These are phyloP conservation scores for Ramularia collo-cygni DNA, from an alignment of 2,329 filamentous ascomycete species.

Conservation along the genomic window DNA sequence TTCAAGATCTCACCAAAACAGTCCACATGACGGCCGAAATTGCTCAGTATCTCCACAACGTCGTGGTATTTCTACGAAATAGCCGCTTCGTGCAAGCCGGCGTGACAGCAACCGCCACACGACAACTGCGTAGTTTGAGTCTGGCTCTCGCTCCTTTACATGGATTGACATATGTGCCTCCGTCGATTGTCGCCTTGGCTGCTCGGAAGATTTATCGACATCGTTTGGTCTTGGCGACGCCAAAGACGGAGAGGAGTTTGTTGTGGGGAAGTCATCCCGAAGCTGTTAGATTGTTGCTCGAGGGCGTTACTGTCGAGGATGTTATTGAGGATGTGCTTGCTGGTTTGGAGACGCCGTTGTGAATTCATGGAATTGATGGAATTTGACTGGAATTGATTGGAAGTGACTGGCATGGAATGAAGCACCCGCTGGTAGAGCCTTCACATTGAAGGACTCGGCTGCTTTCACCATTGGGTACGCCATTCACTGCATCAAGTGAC, in stretches of 20 bases:
- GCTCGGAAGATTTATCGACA: slow-evolving; percentile 83
- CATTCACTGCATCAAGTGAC: too few species aligned
- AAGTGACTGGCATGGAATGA: too few species aligned
- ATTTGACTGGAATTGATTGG: too few species aligned
- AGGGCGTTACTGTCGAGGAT: slow-evolving; percentile 48
- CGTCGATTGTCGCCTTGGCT: slow-evolving; percentile 74
- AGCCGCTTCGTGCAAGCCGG: slow-evolving; percentile 78
- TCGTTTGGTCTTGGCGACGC: slow-evolving; percentile 62
- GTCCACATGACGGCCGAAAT: slow-evolving; percentile 70
- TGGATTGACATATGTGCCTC: slow-evolving; percentile 70
- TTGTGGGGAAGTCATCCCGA: slow-evolving; percentile 81
- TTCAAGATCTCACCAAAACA: slow-evolving; percentile 52
- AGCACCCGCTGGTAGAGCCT: too few species aligned
- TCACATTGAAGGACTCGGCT: too few species aligned
- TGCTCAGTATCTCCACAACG: slow-evolving; percentile 76
- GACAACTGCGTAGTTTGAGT: slow-evolving; percentile 54
- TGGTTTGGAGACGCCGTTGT: slow-evolving; percentile 50
- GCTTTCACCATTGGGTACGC: too few species aligned
- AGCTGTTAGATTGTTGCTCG: slow-evolving; percentile 61
- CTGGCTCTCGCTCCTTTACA: slow-evolving; percentile 75
- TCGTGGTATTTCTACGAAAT: slow-evolving; percentile 77
- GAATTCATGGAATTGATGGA: too few species aligned
- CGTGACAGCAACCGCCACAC: slow-evolving; percentile 69
- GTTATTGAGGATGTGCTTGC: slow-evolving; percentile 54
- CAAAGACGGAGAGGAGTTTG: slow-evolving; percentile 74